Percentiles rank a stretch among this genome's conserved stretches.
phyloP scores from a whole-genome alignment of 768 basidiomycete genomes.

The Gymnopilus dilepis region DNA sequence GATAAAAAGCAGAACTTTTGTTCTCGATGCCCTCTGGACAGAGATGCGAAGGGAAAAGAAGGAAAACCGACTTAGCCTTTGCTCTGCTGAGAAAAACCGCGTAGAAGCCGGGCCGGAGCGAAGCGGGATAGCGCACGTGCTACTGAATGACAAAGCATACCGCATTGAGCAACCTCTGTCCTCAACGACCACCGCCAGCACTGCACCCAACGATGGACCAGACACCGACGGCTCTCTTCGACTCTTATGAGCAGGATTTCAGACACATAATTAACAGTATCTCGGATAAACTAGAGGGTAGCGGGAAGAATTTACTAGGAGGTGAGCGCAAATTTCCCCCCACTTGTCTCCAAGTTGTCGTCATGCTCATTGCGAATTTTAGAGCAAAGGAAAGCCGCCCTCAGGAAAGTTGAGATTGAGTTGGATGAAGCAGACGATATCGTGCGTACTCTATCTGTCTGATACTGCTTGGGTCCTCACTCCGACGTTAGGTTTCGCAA shows the following conservation, averaged over 20 bases:
- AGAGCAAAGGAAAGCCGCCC: conserved; percentile 84
- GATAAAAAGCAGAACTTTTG: too few species aligned
- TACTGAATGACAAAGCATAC: conserved; percentile 8
- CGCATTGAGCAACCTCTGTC: not conserved
- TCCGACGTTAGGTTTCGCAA: conserved; percentile 74
- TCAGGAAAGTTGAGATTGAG: conserved; percentile 85
- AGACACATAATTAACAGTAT: conserved; percentile 70
- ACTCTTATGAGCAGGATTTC: conserved; percentile 87
- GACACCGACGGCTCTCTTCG: conserved; percentile 73
- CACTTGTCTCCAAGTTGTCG: not conserved
- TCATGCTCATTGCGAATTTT: not conserved
- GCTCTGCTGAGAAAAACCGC: too few species aligned
- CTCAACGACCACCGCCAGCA: not conserved
- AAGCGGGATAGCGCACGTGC: too few species aligned
- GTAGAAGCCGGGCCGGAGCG: too few species aligned
- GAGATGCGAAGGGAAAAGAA: too few species aligned
- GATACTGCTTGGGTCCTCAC: not conserved
- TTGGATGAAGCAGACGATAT: conserved; percentile 96
- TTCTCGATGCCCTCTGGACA: too few species aligned
- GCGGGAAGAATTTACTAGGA: conserved; percentile 66
- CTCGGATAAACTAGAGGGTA: conserved; percentile 76
- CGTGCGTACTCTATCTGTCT: conserved; percentile 46
- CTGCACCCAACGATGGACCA: conserved; percentile 59
- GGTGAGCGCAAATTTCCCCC: conserved; percentile 48
- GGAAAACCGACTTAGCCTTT: too few species aligned